Conservation (phyloP, 75 land plant genomes). For the Gnetum montanum region DNA sequence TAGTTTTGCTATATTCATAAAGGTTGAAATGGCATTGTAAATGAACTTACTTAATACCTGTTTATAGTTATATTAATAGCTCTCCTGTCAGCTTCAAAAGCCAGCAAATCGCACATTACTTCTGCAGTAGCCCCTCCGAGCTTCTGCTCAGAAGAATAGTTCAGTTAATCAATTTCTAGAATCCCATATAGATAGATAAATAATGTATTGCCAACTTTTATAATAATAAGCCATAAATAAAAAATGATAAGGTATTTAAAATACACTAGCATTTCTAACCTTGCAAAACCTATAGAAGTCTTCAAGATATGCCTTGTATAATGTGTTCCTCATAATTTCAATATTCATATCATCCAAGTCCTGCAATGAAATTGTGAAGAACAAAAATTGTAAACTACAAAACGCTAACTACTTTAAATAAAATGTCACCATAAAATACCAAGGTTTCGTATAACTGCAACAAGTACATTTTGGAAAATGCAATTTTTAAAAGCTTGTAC, state of each 20-base stretch:
- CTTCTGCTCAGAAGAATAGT: neutral
- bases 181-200: no score
- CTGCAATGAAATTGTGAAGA: neutral
- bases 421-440: no score
- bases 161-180: no score
- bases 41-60: slow-evolving; percentile 32
- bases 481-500: no score
- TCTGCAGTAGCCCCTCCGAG: slow-evolving; percentile 17
- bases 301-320: slow-evolving; percentile 14
- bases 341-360: slow-evolving; percentile 24
- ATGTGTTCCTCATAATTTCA: slow-evolving; percentile 11
- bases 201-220: no score
- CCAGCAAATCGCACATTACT: slow-evolving; percentile 88
- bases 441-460: no score
- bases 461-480: no score
- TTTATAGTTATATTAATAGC: slow-evolving; percentile 94
- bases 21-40: neutral
- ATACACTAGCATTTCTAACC: neutral
- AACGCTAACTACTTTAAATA: neutral
- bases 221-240: no score
- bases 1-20: neutral
- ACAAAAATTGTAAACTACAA: neutral
- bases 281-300: slow-evolving; percentile 17
- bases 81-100: slow-evolving; percentile 95
- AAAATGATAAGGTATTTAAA: neutral